Base-by-base conservation (phyloP, 2,329 filamentous ascomycete genomes). In the Sporothrix protearum region DNA sequence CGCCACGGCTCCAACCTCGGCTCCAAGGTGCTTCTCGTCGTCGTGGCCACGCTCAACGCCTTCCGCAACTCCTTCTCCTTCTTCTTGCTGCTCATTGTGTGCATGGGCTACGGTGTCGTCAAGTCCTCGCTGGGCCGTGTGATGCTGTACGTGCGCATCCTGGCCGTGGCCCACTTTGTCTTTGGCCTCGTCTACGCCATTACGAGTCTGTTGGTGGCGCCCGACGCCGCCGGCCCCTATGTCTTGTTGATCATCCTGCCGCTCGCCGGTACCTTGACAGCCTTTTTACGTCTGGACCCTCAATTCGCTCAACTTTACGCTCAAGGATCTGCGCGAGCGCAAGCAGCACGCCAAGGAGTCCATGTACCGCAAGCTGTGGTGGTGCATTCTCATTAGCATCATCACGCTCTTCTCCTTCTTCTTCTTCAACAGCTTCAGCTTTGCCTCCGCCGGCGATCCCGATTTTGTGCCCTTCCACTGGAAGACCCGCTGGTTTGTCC, bases 331-430 rank as follows among this genome's bases (percentile, higher is more conserved):
- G n/a, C 87, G 92, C 71, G 93, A 97, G 78, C 91, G 96, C 75
- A 97, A 97, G 82, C 96, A 99, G 82, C 91, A 92, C 77, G 91
- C 91, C 77, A 99, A 99, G 80, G 93, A 94, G 64, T 82, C 88
- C 81, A 99, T 99, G 96, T 99, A 98, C 83, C 94, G 92, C 83
- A 97, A 96, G 80, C 88, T 99, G 16, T 99, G 96, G 94, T 99
- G 94, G 94, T 95, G 93, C 80, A 97, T 99, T 73, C 85, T 99
- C 61, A 85, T 88, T 74, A 97, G 92, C 79, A 97, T 99, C 79
- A 83, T 98, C 66, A 93, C 98, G 76, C 97, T 98, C 76, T 99
- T 99, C 77, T 94, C 87, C 71, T 99, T 99, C 84, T 97, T 99
- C 85, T 98, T 99, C 85, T 90, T 98, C 84, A 98, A 97, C 85